Percentiles rank a stretch among this genome's conserved stretches.
phyloP scores from a whole-genome alignment of 331 rosid genomes.

The Acacia concinna region DNA sequence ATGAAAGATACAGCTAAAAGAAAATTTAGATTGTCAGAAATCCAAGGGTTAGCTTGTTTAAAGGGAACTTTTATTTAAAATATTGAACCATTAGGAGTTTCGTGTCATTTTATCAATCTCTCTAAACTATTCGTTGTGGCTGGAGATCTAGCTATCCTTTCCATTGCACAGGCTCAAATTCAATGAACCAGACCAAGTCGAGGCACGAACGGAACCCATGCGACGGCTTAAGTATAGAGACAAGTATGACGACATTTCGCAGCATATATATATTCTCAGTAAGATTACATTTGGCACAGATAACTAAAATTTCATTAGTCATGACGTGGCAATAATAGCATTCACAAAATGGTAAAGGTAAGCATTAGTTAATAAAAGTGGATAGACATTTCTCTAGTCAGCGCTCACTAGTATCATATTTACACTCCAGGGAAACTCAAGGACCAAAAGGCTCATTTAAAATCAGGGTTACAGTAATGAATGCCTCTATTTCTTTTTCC shows the following conservation, averaged over 20 bases:
- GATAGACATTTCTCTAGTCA: neutral
- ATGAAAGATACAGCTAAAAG: too few species aligned
- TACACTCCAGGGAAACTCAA: constrained; percentile 42
- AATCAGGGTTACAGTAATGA: constrained; percentile 51
- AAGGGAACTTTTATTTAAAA: too few species aligned
- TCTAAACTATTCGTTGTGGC: too few species aligned
- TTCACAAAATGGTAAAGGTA: constrained; percentile 19
- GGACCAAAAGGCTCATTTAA: constrained; percentile 35
- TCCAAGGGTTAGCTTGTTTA: too few species aligned
- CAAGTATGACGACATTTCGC: neutral
- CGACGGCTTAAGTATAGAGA: neutral
- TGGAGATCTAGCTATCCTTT: neutral
- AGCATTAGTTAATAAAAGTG: constrained; percentile 4
- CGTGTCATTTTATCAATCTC: too few species aligned
- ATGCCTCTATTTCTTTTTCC: constrained; percentile 32
- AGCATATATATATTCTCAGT: too few species aligned
- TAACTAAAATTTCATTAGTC: neutral
- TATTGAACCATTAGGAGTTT: too few species aligned
- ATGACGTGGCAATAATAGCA: neutral
- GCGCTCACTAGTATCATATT: constrained; percentile 34
- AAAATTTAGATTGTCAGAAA: too few species aligned
- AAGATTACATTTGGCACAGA: neutral
- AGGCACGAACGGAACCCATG: neutral
- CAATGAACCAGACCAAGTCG: neutral
- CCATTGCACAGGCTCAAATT: neutral